Percentiles rank a stretch among this genome's conserved stretches.
Evolutionary conservation across 2,329 filamentous ascomycete genomes (phyloP).

Genomic region (Botryosphaeria dothidea): DNA sequence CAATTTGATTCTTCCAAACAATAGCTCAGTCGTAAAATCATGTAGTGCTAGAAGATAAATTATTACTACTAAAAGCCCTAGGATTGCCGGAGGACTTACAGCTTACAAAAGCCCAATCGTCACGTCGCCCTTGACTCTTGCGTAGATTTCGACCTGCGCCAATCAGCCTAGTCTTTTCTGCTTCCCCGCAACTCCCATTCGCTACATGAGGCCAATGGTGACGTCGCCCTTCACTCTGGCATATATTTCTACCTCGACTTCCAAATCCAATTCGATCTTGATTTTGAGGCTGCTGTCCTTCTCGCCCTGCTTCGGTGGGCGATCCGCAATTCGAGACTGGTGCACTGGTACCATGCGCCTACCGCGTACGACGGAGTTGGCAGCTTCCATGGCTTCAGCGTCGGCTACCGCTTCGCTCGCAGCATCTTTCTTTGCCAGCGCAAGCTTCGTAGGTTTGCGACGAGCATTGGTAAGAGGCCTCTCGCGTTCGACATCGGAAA

Average conservation of each 20-base stretch:
- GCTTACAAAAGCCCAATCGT: constrained; percentile 41
- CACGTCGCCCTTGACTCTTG: constrained; percentile 36
- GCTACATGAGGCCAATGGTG: no score
- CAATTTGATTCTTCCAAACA: no score
- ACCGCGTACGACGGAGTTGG: no score
- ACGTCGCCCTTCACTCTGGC: constrained; percentile 63
- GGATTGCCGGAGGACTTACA: neutral
- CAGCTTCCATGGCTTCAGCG: no score
- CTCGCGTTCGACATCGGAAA: no score
- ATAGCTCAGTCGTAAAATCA: no score
- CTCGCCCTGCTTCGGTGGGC: constrained; percentile 38
- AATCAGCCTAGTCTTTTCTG: constrained; percentile 18
- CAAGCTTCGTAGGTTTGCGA: no score
- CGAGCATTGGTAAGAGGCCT: no score
- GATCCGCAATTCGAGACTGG: constrained; percentile 42
- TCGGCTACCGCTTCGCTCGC: no score
- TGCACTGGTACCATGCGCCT: constrained; percentile 32
- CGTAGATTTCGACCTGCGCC: constrained; percentile 44
- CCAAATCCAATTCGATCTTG: constrained; percentile 64
- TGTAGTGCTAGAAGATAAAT: no score
- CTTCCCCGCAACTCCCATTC: no score
- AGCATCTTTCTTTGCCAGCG: no score
- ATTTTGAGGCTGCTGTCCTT: constrained; percentile 61
- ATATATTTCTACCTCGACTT: constrained; percentile 64
- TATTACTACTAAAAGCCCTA: neutral